A percentile compares a stretch with the other conserved stretches of the same genome.
phyloP scores from a whole-genome alignment of 139 green algal species.

The Protoeuglena noctilucae region DNA sequence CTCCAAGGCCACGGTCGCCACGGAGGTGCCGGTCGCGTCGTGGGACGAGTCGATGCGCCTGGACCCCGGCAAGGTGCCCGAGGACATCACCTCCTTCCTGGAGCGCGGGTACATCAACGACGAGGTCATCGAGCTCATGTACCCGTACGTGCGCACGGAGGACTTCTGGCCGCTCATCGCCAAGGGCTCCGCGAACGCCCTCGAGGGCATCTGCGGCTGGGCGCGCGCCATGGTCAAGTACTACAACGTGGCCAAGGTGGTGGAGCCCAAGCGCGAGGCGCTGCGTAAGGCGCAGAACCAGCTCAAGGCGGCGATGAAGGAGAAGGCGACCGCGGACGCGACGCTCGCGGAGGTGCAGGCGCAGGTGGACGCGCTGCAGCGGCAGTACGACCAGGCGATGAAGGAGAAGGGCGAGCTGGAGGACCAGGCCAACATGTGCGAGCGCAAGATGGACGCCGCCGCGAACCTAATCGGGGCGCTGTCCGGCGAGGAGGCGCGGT shows the following conservation, averaged over 20 bases:
- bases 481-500: conserved; percentile 78
- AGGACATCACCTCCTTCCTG: conserved; percentile 63
- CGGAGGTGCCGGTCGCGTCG: neutral
- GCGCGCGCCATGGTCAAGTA: conserved; percentile 84
- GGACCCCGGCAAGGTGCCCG: conserved; percentile 82
- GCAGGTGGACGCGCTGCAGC: conserved; percentile 73
- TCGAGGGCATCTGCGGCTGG: conserved; percentile 88
- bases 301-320: conserved; percentile 63
- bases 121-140: conserved; percentile 64
- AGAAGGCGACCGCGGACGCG: conserved; percentile 76
- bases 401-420: conserved; percentile 74
- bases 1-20: conserved; percentile 47
- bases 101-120: conserved; percentile 64
- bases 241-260: conserved; percentile 70
- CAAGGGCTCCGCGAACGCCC: conserved; percentile 66
- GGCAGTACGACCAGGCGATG: conserved; percentile 80
- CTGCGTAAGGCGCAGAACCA: conserved; percentile 65
- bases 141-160: conserved; percentile 71
- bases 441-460: conserved; percentile 78
- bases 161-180: conserved; percentile 86
- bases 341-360: conserved; percentile 75
- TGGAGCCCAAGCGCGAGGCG: conserved; percentile 85
- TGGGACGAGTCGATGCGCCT: conserved; percentile 7
- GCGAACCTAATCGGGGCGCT: conserved; percentile 74
- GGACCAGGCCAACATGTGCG: conserved; percentile 64